Evolutionary conservation across 352 stramenopile species (phyloP).

Genomic region (Globisporangium spiculum): DNA sequence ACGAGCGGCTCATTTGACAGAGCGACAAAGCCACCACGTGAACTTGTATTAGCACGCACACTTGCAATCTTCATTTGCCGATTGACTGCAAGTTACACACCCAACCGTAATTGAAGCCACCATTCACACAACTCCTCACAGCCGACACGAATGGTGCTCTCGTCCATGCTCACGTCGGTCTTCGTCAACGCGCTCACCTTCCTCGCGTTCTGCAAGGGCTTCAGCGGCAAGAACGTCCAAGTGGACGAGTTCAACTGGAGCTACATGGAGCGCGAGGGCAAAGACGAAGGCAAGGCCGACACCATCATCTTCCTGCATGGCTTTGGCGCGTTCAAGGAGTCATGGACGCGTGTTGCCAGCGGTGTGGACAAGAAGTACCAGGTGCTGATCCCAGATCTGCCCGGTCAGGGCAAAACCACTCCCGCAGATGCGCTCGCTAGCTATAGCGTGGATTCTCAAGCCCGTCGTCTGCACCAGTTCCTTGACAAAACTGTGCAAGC

Average conservation of each 20-base stretch:
- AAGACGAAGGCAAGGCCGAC: constrained; percentile 38
- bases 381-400: constrained; percentile 67
- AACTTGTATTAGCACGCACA: neutral
- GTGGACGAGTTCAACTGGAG: constrained; percentile 67
- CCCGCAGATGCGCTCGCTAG: constrained; percentile 38
- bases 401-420: constrained; percentile 59
- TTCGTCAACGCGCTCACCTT: constrained; percentile 44
- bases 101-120: neutral
- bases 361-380: constrained; percentile 51
- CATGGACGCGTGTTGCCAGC: constrained; percentile 50
- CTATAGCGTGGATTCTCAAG: constrained; percentile 56
- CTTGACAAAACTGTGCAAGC: constrained; percentile 42
- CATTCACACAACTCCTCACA: neutral
- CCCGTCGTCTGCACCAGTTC: constrained; percentile 53
- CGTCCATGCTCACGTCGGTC: constrained; percentile 22
- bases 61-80: neutral
- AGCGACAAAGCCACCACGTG: neutral
- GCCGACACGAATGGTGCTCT: constrained; percentile 24
- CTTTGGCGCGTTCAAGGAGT: constrained; percentile 73
- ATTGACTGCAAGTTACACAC: neutral
- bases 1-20: neutral
- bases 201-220: constrained; percentile 52
- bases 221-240: constrained; percentile 37
- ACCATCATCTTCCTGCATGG: constrained; percentile 67
- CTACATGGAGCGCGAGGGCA: constrained; percentile 59